phyloP scores from a whole-genome alignment of 495 filamentous ascomycete species.

The Cudoniella acicularis region DNA sequence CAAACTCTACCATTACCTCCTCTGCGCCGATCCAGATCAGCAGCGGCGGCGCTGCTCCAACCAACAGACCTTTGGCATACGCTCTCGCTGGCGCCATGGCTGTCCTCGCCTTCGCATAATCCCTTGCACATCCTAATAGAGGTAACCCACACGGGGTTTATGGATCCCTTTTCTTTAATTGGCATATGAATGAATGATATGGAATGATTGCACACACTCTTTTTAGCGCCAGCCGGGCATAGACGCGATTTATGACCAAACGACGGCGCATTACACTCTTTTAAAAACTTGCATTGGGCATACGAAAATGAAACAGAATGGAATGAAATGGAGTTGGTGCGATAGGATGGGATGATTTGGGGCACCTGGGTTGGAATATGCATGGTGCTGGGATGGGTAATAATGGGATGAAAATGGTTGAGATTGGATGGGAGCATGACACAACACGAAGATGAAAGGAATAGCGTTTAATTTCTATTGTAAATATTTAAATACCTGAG shows the following conservation, averaged over 20 bases:
- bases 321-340: background rate
- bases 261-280: slow-evolving; percentile 9
- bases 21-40: slow-evolving; percentile 13
- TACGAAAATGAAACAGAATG: background rate
- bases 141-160: too few relatives aligned
- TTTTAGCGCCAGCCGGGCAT: background rate
- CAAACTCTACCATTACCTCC: slow-evolving; percentile 1
- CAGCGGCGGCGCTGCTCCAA: slow-evolving; percentile 5
- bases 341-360: background rate
- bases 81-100: slow-evolving; percentile 21
- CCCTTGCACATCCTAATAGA: too few relatives aligned
- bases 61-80: slow-evolving; percentile 14
- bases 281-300: too few relatives aligned
- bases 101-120: slow-evolving; percentile 18
- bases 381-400: background rate
- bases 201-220: background rate
- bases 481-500: background rate
- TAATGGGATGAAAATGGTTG: background rate
- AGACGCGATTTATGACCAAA: slow-evolving; percentile 5
- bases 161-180: too few relatives aligned
- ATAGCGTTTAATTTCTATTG: background rate
- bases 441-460: too few relatives aligned
- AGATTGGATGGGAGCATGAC: too few relatives aligned
- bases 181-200: too few relatives aligned
- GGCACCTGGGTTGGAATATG: background rate